Base-by-base conservation (phyloP, 2,329 filamentous ascomycete genomes). In the Nigrospora sphaerica region DNA sequence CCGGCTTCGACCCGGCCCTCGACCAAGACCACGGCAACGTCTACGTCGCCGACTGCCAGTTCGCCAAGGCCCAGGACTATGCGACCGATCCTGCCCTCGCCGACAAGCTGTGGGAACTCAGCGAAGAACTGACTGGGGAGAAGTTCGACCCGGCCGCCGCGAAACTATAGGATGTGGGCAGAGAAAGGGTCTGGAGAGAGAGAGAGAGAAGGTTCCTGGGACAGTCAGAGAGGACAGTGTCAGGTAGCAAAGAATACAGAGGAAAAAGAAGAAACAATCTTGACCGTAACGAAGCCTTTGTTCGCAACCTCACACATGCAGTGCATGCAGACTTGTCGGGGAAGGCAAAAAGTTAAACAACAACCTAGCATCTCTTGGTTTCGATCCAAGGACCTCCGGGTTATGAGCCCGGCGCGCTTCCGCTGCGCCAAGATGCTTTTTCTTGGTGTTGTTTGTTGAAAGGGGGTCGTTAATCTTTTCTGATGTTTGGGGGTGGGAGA, bases 41-140 rank as follows among this genome's bases (percentile, higher is more conserved):
- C 12, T 70, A 66, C 47, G 49, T 72, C 33, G 50, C 63, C 16
- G 62, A 70, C 43, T 69, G 65, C 47, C 65, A 68, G 46, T 59
- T 69, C 14, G 60, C 52, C 2, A 54, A 61, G 14, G 52, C 54
- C 23, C 55, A 55, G 3, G 50, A 55, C 5, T 57, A 58, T 51
- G 54, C 58, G 16, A 54, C 52, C 17, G 59, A 67, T 23, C 57
- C 56, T 0, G 56, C 59, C 6, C 48, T 61, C 35, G 66, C 65
- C 12, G 59, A 65, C 42, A 62, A 58, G 23, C 54, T 73, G 7
- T 73, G 70, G 68, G 52, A 57, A 19, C 46, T 73, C 45, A 71
- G 68, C 42, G 70, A 73, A 48, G 57, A 64, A 33, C 48, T 72
- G 37, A 63, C 66, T 5, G 62, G 62, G 2, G 57, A 67, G 44